Evolutionary conservation across 1,284 basidiomycete species (phyloP), one percentile per base, ranked within the genome.

Genomic region (Tranzscheliella williamsii): DNA sequence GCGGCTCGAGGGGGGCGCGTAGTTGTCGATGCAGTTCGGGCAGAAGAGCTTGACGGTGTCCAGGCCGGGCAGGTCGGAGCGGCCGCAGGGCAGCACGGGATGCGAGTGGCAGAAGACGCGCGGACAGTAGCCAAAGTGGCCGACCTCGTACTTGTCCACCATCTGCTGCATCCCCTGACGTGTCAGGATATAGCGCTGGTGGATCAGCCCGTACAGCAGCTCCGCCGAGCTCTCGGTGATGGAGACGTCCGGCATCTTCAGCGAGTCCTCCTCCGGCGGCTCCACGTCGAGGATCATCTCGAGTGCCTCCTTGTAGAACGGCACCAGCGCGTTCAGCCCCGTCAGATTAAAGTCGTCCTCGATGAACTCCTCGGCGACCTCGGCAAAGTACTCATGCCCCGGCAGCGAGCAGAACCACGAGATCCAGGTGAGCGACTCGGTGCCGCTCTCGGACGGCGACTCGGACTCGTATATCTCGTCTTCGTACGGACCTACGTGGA

Each of bases 271-370:
- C 74, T 94, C 63, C 44, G 49, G 79, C 81, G 95, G 91, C 81
- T 99, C 95, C 42, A 98, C 94, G 79, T 99, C 95, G 53, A 99
- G 81, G n/a, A 98, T 92, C 95, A 99, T 99, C 81, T 99, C 95
- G 85, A 99, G 87, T 22, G 95, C 95, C 79, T 98, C 95, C 79
- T 96, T 93, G 91, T 95, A 99, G 78, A 98, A 99, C 8, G 95
- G 83, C 1, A 98, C 93, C 83, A 96, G 87, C 16, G 86, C 84
- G 77, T 92, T 93, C 64, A 99, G 81, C 2, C 95, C 95, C 1
- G 95, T 99, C 43, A 98, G 82, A 81, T 99, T 99, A 81, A 99
- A 99, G 78, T 99, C 95, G 80, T 99, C 95, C 78, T 98, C 95
- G 79, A 99, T 98, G 79, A 97, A 99, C 75, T 98, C 94, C 76